Evolutionary conservation across 1,284 basidiomycete genomes (phyloP).

Genomic region (Irpex sp.): DNA sequence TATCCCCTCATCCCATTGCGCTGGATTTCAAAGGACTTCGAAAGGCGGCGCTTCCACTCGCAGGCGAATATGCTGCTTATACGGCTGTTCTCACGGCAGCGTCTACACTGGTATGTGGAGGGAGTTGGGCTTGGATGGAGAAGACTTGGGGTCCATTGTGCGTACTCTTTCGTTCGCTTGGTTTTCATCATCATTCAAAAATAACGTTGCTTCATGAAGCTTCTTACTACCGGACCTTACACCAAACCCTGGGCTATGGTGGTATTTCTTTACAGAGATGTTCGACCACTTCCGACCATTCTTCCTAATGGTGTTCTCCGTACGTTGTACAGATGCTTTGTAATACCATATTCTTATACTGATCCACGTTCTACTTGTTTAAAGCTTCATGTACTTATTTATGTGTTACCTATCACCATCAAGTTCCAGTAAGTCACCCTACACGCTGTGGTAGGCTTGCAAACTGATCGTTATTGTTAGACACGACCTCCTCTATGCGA

Average conservation of each 20-base stretch:
- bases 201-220: constrained; percentile 14
- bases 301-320: constrained; percentile 95
- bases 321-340: constrained; percentile 24
- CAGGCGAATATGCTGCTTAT: constrained; percentile 51
- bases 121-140: constrained; percentile 57
- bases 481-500: constrained; percentile 82
- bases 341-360: not conserved
- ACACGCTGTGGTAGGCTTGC: not conserved
- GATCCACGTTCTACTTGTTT: not conserved
- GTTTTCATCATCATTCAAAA: not conserved
- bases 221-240: constrained; percentile 75
- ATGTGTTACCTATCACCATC: constrained; percentile 81
- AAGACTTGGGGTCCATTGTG: constrained; percentile 87
- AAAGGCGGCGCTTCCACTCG: constrained; percentile 32
- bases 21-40: constrained; percentile 25
- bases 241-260: constrained; percentile 94
- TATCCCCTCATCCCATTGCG: constrained; percentile 48
- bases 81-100: constrained; percentile 41
- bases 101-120: constrained; percentile 54
- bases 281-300: constrained; percentile 97
- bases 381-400: constrained; percentile 83
- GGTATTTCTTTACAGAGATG: constrained; percentile 99
- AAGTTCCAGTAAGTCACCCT: constrained; percentile 69
- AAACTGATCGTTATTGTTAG: constrained; percentile 34
- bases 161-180: constrained; percentile 24